Evolutionary conservation across 192 early-diverging fungal genomes (phyloP).

Genomic region (Entomortierella parvispora): DNA sequence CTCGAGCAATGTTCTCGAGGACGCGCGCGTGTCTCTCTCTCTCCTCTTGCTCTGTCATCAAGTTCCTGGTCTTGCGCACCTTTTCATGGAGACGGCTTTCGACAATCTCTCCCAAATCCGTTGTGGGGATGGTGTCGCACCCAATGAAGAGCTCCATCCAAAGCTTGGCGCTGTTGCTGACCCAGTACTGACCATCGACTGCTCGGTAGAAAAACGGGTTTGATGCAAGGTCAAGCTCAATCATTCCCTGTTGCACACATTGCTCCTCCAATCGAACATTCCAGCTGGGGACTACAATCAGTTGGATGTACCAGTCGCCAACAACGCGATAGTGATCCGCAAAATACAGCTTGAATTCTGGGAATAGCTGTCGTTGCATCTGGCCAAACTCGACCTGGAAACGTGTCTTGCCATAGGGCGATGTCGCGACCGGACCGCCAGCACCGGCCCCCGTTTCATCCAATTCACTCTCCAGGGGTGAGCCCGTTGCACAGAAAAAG

Average conservation of each 20-base stretch:
- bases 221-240: constrained; percentile 37
- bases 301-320: constrained; percentile 50
- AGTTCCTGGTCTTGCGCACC: constrained; percentile 49
- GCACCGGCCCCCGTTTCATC: constrained; percentile 48
- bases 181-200: constrained; percentile 49
- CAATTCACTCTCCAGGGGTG: constrained; percentile 29
- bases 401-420: constrained; percentile 41
- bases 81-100: constrained; percentile 47
- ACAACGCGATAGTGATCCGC: constrained; percentile 50
- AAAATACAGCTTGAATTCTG: constrained; percentile 48
- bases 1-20: constrained; percentile 43
- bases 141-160: constrained; percentile 54
- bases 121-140: constrained; percentile 50
- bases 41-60: constrained; percentile 39
- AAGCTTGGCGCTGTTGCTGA: constrained; percentile 47
- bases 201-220: constrained; percentile 52
- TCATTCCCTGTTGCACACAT: constrained; percentile 41
- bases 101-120: constrained; percentile 44
- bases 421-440: constrained; percentile 44
- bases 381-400: constrained; percentile 53
- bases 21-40: constrained; percentile 46
- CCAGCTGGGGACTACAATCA: constrained; percentile 51
- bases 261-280: constrained; percentile 41
- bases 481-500: constrained; percentile 50
- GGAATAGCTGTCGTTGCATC: constrained; percentile 38